These are phyloP conservation scores for Bimuria novae-zelandiae DNA, from an alignment of 2,329 filamentous ascomycete species.

Conservation along the genomic window DNA sequence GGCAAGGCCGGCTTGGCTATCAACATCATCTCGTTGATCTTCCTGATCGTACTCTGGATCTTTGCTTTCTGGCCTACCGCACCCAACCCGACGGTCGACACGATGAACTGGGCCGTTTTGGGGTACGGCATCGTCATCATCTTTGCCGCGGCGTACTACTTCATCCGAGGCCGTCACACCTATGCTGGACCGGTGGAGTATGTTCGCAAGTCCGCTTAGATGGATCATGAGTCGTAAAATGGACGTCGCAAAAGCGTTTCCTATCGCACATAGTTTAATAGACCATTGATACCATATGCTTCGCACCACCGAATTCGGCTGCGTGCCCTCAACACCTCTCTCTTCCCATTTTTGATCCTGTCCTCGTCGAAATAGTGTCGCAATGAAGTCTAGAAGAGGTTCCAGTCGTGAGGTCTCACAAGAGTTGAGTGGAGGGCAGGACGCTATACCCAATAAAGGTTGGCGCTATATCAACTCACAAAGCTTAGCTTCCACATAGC, in stretches of 20 bases:
- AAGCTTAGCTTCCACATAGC: too few relatives aligned
- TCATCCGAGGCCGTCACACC: slow-evolving; percentile 40
- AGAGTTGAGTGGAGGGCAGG: too few relatives aligned
- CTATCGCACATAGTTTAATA: slow-evolving; percentile 1
- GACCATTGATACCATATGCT: background rate
- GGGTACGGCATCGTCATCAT: slow-evolving; percentile 50
- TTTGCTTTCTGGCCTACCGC: slow-evolving; percentile 49
- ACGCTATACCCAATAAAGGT: too few relatives aligned
- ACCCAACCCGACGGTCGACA: slow-evolving; percentile 20
- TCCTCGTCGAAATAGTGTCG: too few relatives aligned
- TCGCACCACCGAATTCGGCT: background rate
- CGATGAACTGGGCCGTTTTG: slow-evolving; percentile 52
- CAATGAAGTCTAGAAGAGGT: too few relatives aligned
- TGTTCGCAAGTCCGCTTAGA: slow-evolving; percentile 11
- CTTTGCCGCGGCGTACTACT: slow-evolving; percentile 49
- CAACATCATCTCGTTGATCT: slow-evolving; percentile 47
- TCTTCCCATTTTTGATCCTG: too few relatives aligned
- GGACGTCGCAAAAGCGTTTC: background rate
- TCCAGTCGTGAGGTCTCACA: too few relatives aligned
- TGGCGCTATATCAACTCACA: too few relatives aligned
- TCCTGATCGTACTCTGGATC: slow-evolving; percentile 45
- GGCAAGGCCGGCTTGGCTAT: slow-evolving; percentile 49
- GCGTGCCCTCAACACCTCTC: too few relatives aligned
- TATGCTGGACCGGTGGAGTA: slow-evolving; percentile 39
- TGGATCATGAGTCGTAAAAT: background rate